Conservation (phyloP, 2,329 filamentous ascomycete genomes). For the Trichothecium roseum region DNA sequence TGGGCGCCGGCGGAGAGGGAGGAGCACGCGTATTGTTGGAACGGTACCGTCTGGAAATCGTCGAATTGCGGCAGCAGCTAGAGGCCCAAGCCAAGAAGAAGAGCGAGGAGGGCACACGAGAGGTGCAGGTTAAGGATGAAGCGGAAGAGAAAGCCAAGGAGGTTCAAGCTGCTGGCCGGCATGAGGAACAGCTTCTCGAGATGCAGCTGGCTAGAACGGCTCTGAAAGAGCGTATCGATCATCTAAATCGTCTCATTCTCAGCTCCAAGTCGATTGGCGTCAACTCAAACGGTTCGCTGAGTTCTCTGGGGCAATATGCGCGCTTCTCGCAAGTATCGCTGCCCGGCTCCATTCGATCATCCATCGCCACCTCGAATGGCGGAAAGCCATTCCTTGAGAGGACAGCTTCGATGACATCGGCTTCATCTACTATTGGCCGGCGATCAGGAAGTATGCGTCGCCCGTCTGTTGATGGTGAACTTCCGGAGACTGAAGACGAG, state of each 20-base stretch:
- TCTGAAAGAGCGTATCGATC: slow-evolving; percentile 93
- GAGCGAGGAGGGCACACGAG: slow-evolving; percentile 27
- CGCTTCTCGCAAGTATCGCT: slow-evolving; percentile 50
- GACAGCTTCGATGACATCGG: slow-evolving; percentile 57
- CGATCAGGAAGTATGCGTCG: slow-evolving; percentile 34
- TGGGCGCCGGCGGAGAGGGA: slow-evolving; percentile 71
- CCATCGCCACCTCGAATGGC: slow-evolving; percentile 52
- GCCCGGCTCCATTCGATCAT: slow-evolving; percentile 54
- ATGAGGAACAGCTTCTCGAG: slow-evolving; percentile 96
- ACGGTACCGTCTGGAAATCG: slow-evolving; percentile 87
- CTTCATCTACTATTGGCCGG: slow-evolving; percentile 46
- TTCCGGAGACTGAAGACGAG: slow-evolving; percentile 52
- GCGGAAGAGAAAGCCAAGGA: slow-evolving; percentile 65
- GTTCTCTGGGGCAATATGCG: slow-evolving; percentile 51
- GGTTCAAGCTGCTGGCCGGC: slow-evolving; percentile 72
- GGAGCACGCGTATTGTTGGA: slow-evolving; percentile 81
- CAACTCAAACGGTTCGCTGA: slow-evolving; percentile 66
- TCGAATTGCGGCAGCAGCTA: slow-evolving; percentile 68
- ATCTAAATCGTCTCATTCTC: slow-evolving; percentile 87
- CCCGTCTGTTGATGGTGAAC: slow-evolving; percentile 29
- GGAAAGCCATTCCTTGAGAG: slow-evolving; percentile 46
- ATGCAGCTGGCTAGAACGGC: slow-evolving; percentile 96
- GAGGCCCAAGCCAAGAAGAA: slow-evolving; percentile 67
- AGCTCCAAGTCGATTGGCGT: slow-evolving; percentile 95
- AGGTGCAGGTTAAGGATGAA: slow-evolving; percentile 50